A percentile compares a stretch with the other conserved stretches of the same genome.
Conservation (phyloP, 177 flowering plant genomes). For the Vitis hybrid region DNA sequence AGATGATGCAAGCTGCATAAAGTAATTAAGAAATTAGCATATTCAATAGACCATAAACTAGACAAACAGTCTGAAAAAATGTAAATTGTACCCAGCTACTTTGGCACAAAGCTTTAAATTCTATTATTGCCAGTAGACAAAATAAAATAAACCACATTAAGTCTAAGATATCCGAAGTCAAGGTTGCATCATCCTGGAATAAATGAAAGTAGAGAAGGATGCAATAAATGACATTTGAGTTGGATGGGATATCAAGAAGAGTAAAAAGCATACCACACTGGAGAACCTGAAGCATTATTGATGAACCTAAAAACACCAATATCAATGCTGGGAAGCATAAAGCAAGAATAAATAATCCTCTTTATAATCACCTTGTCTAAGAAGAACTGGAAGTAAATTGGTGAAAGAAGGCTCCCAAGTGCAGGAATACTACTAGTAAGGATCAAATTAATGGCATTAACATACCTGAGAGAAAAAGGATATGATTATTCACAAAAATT, state of each 20-base stretch:
- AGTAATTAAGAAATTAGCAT: slow-evolving; percentile 8
- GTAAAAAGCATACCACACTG: too few relatives aligned
- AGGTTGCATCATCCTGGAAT: background rate
- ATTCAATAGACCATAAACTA: background rate
- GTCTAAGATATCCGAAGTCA: background rate
- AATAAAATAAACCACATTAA: background rate
- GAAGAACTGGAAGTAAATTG: slow-evolving; percentile 93
- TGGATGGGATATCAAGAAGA: background rate
- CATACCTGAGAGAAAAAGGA: slow-evolving; percentile 61
- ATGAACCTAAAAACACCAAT: background rate
- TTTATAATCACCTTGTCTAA: slow-evolving; percentile 72
- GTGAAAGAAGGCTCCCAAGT: slow-evolving; percentile 79
- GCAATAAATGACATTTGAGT: background rate
- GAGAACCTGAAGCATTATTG: background rate
- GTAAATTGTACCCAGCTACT: background rate
- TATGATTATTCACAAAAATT: background rate
- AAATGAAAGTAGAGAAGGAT: background rate
- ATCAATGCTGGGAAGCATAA: background rate
- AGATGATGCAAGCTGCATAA: slow-evolving; percentile 88
- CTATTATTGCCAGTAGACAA: background rate
- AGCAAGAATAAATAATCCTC: background rate
- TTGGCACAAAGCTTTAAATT: background rate
- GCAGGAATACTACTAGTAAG: slow-evolving; percentile 83
- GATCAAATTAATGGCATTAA: slow-evolving; percentile 79
- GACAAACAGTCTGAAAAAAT: background rate